Evolutionary conservation across 352 stramenopile species (phyloP).

Genomic region (Phytophthora hibernalis): DNA sequence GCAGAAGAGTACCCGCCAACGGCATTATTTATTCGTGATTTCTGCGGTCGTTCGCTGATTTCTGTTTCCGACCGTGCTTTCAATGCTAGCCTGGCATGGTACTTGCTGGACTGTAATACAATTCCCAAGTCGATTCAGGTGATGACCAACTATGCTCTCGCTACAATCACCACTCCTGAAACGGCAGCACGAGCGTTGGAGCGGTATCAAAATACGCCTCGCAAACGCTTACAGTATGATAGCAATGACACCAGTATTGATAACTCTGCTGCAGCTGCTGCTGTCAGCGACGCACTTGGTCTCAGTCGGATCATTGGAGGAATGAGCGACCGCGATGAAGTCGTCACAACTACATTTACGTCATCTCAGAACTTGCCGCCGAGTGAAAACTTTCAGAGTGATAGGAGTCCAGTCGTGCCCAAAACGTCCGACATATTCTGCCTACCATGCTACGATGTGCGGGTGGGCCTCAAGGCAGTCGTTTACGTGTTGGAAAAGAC

Average conservation of each 20-base stretch:
- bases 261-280: conserved; percentile 43
- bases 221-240: conserved; percentile 7
- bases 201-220: conserved; percentile 4
- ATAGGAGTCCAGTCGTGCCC: not conserved
- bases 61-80: conserved; percentile 67
- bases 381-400: not conserved
- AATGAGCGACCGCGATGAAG: conserved; percentile 5
- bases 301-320: conserved; percentile 33
- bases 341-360: not conserved
- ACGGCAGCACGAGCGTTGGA: conserved; percentile 48
- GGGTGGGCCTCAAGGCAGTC: conserved; percentile 56
- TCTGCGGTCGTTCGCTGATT: conserved; percentile 51
- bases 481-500: conserved; percentile 74
- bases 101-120: conserved; percentile 71
- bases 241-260: conserved; percentile 12
- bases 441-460: conserved; percentile 56
- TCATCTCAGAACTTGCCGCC: not conserved
- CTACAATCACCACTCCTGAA: conserved; percentile 36
- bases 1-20: conserved; percentile 68
- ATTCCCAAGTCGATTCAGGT: conserved; percentile 55
- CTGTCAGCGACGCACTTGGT: conserved; percentile 74
- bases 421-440: conserved; percentile 33
- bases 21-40: conserved; percentile 56
- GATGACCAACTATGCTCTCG: conserved; percentile 48
- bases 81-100: conserved; percentile 77